Conservation (phyloP, 2,329 filamentous ascomycete species). For the Penicillium sp. region DNA sequence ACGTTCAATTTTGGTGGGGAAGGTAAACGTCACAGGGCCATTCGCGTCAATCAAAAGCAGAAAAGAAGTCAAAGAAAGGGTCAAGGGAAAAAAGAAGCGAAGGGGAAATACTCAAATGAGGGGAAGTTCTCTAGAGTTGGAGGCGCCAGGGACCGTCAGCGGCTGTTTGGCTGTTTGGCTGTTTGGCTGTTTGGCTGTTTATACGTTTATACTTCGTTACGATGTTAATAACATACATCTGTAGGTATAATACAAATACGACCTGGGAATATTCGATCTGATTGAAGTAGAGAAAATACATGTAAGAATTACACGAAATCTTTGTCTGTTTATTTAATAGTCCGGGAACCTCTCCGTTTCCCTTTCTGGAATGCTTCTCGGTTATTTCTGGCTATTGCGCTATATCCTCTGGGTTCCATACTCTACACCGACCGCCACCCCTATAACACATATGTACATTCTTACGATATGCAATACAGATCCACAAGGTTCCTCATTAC, state of each 20-base stretch:
- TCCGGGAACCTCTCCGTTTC: not conserved
- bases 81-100: not conserved
- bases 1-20: conserved; percentile 22
- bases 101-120: conserved; percentile 23
- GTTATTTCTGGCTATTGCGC: not conserved
- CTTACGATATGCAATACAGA: no score
- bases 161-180: no score
- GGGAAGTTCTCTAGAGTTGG: conserved; percentile 23
- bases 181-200: not conserved
- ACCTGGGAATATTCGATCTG: not conserved
- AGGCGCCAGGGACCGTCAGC: conserved; percentile 21
- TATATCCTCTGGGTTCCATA: not conserved
- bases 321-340: not conserved
- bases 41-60: not conserved
- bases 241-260: not conserved
- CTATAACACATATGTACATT: not conserved
- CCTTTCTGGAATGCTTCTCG: not conserved
- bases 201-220: conserved; percentile 16
- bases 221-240: no score
- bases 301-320: not conserved
- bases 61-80: not conserved
- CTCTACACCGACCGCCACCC: not conserved
- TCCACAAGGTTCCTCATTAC: not conserved
- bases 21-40: conserved; percentile 20
- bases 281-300: not conserved